Evolutionary conservation across 179 eudicot genomes (phyloP), one percentile per base, ranked within the genome.

Genomic region (Silene coronaria): DNA sequence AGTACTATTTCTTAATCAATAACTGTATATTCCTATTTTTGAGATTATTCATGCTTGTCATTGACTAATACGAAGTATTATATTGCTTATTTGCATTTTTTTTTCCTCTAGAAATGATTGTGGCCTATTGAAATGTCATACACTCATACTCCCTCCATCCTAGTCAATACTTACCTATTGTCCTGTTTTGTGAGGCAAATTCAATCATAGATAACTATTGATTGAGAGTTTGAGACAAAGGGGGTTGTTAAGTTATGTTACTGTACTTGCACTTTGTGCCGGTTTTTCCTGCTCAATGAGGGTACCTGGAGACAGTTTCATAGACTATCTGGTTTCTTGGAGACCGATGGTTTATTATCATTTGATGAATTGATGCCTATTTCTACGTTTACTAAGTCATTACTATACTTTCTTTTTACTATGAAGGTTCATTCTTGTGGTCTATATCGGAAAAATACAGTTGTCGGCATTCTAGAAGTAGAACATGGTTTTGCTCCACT

Each of bases 381-480:
- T 45, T 63, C 34, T 45, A 34, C 60, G 23, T 70, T 3, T 21
- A 38, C 67, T 32, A 12, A 23, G 17, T 30, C 13, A 74, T 30
- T 16, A 4, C 21, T 60, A 1, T 67, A 10, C 67, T 74, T 78
- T 59, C 74, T 17, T 57, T 75, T 10, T 58, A 53, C 62, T 34
- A 17, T 73, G 62, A 80, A 94, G 98, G 98, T 94, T 75, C 98
- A 94, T 82, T 90, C 97, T 28, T 92, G 97, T 80, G 98, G 98
- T 65, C 98, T 92, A 80, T 94, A 94, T 81, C 93, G 97, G 75
- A 94, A 94, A 85, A 94, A 94, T 75, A 94, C 98, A 12, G 86
- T 94, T 69, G 89, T 94, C 63, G 96, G 97, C 76, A 94, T 94
- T 67, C 97, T 94, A 71, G 87, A 94, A 79, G 98, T 97, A 22